A percentile compares a stretch with the other conserved stretches of the same genome.
Evolutionary conservation across 139 green algal species (phyloP).

Genomic region (Axilococcus clingmanii): DNA sequence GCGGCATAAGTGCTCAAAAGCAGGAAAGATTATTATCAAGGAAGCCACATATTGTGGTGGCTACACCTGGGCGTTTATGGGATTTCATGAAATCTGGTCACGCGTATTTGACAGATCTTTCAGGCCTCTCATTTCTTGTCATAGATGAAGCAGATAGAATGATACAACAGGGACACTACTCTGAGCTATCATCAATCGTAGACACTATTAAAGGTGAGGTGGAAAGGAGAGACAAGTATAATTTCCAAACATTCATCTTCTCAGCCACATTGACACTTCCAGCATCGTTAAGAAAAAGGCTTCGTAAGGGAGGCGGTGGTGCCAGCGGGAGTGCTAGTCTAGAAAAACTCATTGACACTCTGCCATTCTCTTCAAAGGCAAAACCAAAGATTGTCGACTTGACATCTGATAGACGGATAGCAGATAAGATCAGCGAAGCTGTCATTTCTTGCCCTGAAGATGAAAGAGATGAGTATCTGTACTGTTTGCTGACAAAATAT

Average conservation of each 20-base stretch:
- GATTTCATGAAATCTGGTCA: slow-evolving; percentile 44
- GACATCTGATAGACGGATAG: slow-evolving; percentile 42
- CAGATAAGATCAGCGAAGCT: slow-evolving; percentile 47
- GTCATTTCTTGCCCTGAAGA: slow-evolving; percentile 46
- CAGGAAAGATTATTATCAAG: slow-evolving; percentile 50
- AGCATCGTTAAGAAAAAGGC: slow-evolving; percentile 43
- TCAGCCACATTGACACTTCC: slow-evolving; percentile 92
- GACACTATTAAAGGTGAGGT: slow-evolving; percentile 6
- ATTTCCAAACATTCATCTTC: slow-evolving; percentile 92
- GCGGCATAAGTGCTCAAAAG: slow-evolving; percentile 45
- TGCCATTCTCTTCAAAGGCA: slow-evolving; percentile 35
- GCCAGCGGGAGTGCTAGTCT: slow-evolving; percentile 48
- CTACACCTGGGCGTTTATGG: slow-evolving; percentile 63
- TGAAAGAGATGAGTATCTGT: slow-evolving; percentile 69
- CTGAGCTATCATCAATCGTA: slow-evolving; percentile 77
- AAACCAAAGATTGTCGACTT: slow-evolving; percentile 73
- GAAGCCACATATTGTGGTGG: slow-evolving; percentile 61
- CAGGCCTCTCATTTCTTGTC: slow-evolving; percentile 54
- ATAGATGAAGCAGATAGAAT: slow-evolving; percentile 77
- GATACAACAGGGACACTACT: slow-evolving; percentile 34
- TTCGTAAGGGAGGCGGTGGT: slow-evolving; percentile 54
- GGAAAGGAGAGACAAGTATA: not conserved
- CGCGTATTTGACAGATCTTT: slow-evolving; percentile 11
- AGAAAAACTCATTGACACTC: slow-evolving; percentile 70
- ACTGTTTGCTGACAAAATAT: slow-evolving; percentile 75